Evolutionary conservation across 768 basidiomycete species (phyloP), one percentile per base, ranked within the genome.

Genomic region (Xerocomellus amylosporus): DNA sequence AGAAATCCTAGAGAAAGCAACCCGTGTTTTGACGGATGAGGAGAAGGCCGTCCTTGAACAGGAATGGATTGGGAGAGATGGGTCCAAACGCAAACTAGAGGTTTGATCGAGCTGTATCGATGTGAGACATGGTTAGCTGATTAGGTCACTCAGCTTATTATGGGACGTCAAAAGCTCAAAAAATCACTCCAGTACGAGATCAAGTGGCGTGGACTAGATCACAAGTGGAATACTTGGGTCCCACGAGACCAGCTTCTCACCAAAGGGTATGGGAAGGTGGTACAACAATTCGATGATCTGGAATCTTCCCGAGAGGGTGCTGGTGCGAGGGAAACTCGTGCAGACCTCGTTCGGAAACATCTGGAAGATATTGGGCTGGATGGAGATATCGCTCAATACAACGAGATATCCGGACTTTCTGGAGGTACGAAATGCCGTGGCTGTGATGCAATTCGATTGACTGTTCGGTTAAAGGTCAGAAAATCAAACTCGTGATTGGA

Each of bases 331-430:
- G 95, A 98, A 61, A 96, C 93, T 6, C 74, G 86, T 34, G 82
- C 83, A 15, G 80, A 85, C 63, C 75, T 90, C 44, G 90, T 98
- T 44, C 82, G 95, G 60, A 92, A 94, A 73, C 92, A 95, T 62
- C 75, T 98, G 43, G 93, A 97, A 72, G 94, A 94, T 61, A 92
- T 98, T 60, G 96, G 95, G 34, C 79, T 98, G 37, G 93, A 98
- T 74, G 95, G 95, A 40, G 93, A 98, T 75, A 98, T 98, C 56
- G 95, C 95, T 12, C 93, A 97, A 73, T 98, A 98, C 74, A 96
- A 97, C 66, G 95, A 98, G 74, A 94, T 98, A 66, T 83, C 84
- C 34, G 95, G 96, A 37, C 76, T 98, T 42, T 95, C 92, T 17
- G 96, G 96, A 72, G 95, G 94, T 86, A 67, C 60, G 76, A 58